Conservation (phyloP, 345 rosid species). For the Citrus unshiu region DNA sequence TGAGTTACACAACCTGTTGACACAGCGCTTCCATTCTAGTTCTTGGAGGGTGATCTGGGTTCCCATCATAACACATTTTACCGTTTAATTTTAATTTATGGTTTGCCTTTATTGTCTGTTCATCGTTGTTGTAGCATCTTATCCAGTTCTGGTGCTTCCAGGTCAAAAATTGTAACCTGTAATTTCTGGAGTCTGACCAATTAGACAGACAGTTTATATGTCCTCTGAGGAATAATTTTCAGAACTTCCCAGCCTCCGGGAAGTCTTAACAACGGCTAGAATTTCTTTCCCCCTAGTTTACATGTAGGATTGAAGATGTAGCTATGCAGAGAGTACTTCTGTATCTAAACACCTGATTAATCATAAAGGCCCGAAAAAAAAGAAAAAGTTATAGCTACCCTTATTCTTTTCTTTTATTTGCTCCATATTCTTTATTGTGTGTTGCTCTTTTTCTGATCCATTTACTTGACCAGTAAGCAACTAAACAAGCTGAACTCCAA, state of each 20-base stretch:
- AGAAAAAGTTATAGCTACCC: not conserved
- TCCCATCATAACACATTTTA: slow-evolving; percentile 7
- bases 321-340: slow-evolving; percentile 9
- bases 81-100: not conserved
- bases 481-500: not conserved
- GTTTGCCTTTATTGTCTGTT: not conserved
- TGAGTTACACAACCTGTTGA: not conserved
- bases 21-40: not conserved
- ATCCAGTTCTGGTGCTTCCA: slow-evolving; percentile 38
- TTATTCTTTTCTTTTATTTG: not conserved
- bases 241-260: slow-evolving; percentile 18
- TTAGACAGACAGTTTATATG: slow-evolving; percentile 8
- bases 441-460: not conserved
- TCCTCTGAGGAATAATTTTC: slow-evolving; percentile 16
- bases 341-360: slow-evolving; percentile 19
- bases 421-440: not conserved
- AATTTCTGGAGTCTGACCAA: slow-evolving; percentile 25
- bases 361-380: not conserved
- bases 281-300: slow-evolving; percentile 4
- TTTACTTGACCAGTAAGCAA: not conserved
- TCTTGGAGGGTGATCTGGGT: slow-evolving; percentile 15
- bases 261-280: slow-evolving; percentile 19
- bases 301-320: slow-evolving; percentile 25
- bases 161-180: slow-evolving; percentile 20
- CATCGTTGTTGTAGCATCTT: slow-evolving; percentile 35